Percentiles rank a stretch among this genome's conserved stretches.
These are phyloP conservation scores for Mycena rebaudengoi DNA, from an alignment of 768 basidiomycete species.

Conservation along the genomic window DNA sequence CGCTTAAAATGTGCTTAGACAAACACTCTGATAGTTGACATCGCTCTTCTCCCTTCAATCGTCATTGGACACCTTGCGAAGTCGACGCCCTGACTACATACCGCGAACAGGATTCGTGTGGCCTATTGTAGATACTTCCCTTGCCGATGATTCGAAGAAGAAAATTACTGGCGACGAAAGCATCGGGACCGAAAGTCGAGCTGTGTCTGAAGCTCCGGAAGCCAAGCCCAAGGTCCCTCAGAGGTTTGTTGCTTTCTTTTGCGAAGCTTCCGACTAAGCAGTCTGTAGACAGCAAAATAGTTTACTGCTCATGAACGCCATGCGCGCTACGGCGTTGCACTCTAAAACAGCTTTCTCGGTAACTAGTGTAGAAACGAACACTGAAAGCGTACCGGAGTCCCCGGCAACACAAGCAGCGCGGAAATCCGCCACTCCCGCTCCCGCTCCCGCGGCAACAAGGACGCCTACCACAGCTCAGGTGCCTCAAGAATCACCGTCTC, in stretches of 20 bases:
- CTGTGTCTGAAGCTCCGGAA: conserved; percentile 33
- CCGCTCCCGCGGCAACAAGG: conserved; percentile 34
- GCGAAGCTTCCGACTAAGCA: conserved; percentile 39
- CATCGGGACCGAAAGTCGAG: conserved; percentile 30
- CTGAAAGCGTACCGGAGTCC: conserved; percentile 32
- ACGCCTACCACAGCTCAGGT: conserved; percentile 38
- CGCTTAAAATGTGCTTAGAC: not conserved
- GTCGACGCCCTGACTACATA: conserved; percentile 82
- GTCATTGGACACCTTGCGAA: conserved; percentile 77
- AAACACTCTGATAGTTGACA: conserved; percentile 57
- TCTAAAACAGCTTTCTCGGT: conserved; percentile 62
- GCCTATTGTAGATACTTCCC: conserved; percentile 73
- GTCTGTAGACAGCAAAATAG: conserved; percentile 70
- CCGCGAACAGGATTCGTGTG: conserved; percentile 86
- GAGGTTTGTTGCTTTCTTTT: conserved; percentile 5
- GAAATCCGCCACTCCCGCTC: conserved; percentile 33
- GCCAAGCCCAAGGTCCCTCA: conserved; percentile 33
- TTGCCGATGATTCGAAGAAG: conserved; percentile 53
- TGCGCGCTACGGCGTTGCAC: conserved; percentile 81
- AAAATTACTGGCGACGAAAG: conserved; percentile 38
- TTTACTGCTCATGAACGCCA: conserved; percentile 75
- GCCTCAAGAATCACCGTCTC: conserved; percentile 58
- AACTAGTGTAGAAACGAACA: conserved; percentile 40
- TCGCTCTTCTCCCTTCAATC: conserved; percentile 76
- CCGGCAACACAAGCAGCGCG: conserved; percentile 21